phyloP scores from a whole-genome alignment of 1,284 basidiomycete genomes.

The Somion occarium region DNA sequence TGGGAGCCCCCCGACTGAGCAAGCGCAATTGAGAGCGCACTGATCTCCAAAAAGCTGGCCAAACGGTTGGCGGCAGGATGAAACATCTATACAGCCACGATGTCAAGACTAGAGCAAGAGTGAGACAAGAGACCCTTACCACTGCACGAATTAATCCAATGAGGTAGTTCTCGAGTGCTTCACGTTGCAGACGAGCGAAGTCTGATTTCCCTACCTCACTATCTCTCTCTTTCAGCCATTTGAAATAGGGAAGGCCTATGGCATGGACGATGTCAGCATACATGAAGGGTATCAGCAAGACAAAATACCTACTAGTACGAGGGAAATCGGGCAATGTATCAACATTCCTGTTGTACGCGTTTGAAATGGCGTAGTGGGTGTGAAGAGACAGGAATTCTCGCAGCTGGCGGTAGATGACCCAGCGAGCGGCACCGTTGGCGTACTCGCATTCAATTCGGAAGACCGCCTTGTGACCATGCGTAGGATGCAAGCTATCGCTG shows the following conservation, averaged over 20 bases:
- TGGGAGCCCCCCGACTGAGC: conserved; percentile 82
- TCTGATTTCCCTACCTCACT: conserved; percentile 58
- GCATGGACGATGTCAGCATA: background rate
- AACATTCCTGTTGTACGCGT: conserved; percentile 65
- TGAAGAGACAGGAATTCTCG: conserved; percentile 92
- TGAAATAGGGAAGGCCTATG: conserved; percentile 84
- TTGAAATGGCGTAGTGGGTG: conserved; percentile 87
- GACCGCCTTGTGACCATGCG: conserved; percentile 74
- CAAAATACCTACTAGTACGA: conserved; percentile 58
- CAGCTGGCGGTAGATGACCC: conserved; percentile 95
- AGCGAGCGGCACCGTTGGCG: conserved; percentile 89
- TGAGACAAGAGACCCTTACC: conserved; percentile 43
- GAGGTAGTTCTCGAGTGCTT: conserved; percentile 86
- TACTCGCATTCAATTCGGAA: conserved; percentile 97
- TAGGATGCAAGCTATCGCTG: conserved; percentile 81
- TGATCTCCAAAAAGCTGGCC: conserved; percentile 93
- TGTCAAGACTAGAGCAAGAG: conserved; percentile 3
- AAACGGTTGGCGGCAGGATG: conserved; percentile 91
- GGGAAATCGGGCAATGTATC: conserved; percentile 93
- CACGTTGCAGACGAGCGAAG: conserved; percentile 77
- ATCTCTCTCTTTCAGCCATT: conserved; percentile 63
- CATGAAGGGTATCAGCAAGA: background rate
- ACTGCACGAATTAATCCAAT: conserved; percentile 86
- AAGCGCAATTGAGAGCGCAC: conserved; percentile 80
- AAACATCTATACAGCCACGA: conserved; percentile 92